A percentile compares a stretch with the other conserved stretches of the same genome.
Conservation (phyloP, 345 rosid species). For the Gossypium herbaceum region DNA sequence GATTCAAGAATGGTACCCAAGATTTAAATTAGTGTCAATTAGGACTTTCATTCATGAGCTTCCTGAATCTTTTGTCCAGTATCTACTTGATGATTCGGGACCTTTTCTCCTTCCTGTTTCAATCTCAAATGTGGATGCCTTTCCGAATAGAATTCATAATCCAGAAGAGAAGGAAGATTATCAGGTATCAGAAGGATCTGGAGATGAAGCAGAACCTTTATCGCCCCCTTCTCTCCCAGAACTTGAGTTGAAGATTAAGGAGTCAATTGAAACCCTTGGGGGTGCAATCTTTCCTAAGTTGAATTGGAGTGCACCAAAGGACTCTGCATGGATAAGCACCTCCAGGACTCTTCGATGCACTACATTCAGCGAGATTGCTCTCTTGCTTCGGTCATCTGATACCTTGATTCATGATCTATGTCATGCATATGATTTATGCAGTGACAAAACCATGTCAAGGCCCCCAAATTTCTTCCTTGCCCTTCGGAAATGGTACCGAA, state of each 20-base stretch:
- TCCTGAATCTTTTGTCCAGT: constrained; percentile 68
- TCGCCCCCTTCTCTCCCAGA: constrained; percentile 60
- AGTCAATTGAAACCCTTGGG: constrained; percentile 64
- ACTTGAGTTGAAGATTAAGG: constrained; percentile 54
- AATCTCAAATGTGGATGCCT: constrained; percentile 55
- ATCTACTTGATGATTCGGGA: constrained; percentile 66
- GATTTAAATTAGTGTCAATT: constrained; percentile 56
- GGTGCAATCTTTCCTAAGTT: constrained; percentile 70
- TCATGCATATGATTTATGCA: constrained; percentile 71
- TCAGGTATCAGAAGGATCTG: constrained; percentile 60
- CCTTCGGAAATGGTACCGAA: constrained; percentile 71
- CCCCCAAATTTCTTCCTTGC: constrained; percentile 71
- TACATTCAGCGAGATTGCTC: constrained; percentile 56
- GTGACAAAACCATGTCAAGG: constrained; percentile 39
- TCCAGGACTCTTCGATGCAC: constrained; percentile 63
- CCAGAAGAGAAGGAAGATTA: constrained; percentile 64
- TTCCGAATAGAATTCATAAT: constrained; percentile 67
- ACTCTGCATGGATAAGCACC: constrained; percentile 82
- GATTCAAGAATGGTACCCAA: constrained; percentile 87
- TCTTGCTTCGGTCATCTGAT: constrained; percentile 74
- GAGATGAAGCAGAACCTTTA: constrained; percentile 53
- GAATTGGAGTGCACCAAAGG: constrained; percentile 93
- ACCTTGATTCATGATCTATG: constrained; percentile 66
- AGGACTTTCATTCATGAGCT: constrained; percentile 65
- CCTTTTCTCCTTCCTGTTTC: constrained; percentile 73